Conservation (phyloP, 768 basidiomycete genomes). For the Sporobolomyces pararoseus region DNA sequence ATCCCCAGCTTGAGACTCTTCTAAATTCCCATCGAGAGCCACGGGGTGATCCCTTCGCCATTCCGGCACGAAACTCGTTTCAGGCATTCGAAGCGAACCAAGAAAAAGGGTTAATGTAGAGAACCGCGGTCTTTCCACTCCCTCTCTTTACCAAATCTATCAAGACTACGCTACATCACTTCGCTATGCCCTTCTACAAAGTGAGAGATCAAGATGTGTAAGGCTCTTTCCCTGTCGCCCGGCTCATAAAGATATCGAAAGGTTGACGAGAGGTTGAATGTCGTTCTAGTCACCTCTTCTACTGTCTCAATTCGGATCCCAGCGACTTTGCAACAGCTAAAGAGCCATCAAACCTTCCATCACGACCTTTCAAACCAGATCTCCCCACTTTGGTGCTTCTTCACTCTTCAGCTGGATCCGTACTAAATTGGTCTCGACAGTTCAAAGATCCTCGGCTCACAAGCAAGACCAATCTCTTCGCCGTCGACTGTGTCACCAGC, state of each 20-base stretch:
- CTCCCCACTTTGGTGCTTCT: conserved; percentile 22
- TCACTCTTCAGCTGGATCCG: conserved; percentile 2
- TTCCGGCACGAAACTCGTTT: no score
- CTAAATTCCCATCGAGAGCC: no score
- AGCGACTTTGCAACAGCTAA: not conserved
- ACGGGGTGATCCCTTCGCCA: no score
- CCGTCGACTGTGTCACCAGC: conserved; percentile 11
- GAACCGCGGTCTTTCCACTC: no score
- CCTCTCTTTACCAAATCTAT: no score
- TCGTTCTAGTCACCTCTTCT: conserved; percentile 20
- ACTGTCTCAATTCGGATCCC: conserved; percentile 23
- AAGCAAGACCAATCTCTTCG: conserved; percentile 15
- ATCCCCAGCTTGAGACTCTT: no score
- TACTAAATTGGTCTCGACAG: not conserved
- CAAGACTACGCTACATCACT: no score
- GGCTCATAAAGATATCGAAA: no score
- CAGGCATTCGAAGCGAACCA: no score
- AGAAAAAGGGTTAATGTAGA: no score
- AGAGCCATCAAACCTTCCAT: conserved; percentile 13
- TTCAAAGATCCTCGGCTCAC: conserved; percentile 18
- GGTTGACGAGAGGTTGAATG: not conserved
- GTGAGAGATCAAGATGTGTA: not conserved
- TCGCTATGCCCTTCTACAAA: not conserved
- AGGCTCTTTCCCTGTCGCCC: not conserved
- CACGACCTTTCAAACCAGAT: conserved; percentile 13